phyloP scores from a whole-genome alignment of 371 early-diverging fungal species.

The Lichtheimia corymbifera region DNA sequence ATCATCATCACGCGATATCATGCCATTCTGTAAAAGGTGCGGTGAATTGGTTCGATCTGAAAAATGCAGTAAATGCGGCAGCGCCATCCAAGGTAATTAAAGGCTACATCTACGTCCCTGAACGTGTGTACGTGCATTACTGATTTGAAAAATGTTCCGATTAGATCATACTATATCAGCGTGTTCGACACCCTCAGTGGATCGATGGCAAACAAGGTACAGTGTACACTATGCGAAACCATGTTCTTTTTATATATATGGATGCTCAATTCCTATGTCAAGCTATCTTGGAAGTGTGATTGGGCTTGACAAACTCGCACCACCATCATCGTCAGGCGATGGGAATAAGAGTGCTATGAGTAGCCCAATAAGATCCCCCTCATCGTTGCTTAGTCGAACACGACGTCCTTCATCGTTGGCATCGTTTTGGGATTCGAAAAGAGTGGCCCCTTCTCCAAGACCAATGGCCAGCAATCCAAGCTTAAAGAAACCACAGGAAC shows the following conservation, averaged over 20 bases:
- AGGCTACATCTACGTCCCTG: not conserved
- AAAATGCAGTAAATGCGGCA: slow-evolving; percentile 37
- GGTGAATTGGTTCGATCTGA: slow-evolving; percentile 35
- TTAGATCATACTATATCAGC: not conserved
- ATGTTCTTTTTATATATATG: too few species aligned
- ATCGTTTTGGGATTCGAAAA: slow-evolving; percentile 3
- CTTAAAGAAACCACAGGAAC: not conserved
- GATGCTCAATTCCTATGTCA: not conserved
- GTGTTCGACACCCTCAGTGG: slow-evolving; percentile 10
- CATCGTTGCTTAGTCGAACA: not conserved
- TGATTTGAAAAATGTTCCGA: slow-evolving; percentile 10
- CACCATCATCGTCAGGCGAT: not conserved
- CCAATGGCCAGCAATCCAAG: not conserved
- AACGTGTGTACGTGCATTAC: too few species aligned
- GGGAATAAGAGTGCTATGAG: not conserved
- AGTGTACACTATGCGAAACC: too few species aligned
- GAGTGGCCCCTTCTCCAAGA: slow-evolving; percentile 2
- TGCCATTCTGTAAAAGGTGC: slow-evolving; percentile 41
- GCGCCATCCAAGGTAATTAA: slow-evolving; percentile 16
- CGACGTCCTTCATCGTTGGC: slow-evolving; percentile 2
- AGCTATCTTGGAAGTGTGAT: slow-evolving; percentile 23
- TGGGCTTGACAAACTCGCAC: slow-evolving; percentile 10
- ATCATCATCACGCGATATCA: slow-evolving; percentile 1
- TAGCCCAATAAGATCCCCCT: not conserved
- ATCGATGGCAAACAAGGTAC: slow-evolving; percentile 36